phyloP scores from a whole-genome alignment of 805 yeast species.

The Saccharomycopsis sp. region DNA sequence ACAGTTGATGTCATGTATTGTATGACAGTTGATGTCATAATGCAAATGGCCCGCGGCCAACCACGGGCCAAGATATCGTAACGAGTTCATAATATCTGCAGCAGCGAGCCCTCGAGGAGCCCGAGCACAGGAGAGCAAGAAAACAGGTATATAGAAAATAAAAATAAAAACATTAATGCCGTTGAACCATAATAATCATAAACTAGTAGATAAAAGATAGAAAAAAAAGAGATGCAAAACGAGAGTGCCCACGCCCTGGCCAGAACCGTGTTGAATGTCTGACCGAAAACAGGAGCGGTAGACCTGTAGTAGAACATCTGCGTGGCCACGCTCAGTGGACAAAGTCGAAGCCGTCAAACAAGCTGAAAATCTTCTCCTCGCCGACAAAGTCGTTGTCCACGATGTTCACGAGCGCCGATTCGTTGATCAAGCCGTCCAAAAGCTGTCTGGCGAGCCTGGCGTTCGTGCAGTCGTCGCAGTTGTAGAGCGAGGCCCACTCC shows the following conservation, averaged over 20 bases:
- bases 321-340: not conserved
- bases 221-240: not conserved
- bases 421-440: slow-evolving; percentile 41
- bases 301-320: not conserved
- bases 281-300: not conserved
- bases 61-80: not conserved
- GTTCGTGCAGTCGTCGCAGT: slow-evolving; percentile 28
- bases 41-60: not conserved
- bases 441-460: slow-evolving; percentile 34
- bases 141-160: slow-evolving; percentile 1
- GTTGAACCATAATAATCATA: slow-evolving; percentile 13
- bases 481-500: slow-evolving; percentile 67
- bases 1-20: slow-evolving; percentile 19
- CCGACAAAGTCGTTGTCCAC: slow-evolving; percentile 80
- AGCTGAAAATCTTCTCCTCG: slow-evolving; percentile 48
- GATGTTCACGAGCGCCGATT: slow-evolving; percentile 73
- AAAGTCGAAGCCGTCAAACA: slow-evolving; percentile 34
- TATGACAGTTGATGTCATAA: slow-evolving; percentile 19
- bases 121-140: slow-evolving; percentile 2
- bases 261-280: not conserved
- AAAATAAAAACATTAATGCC: slow-evolving; percentile 8
- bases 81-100: too few relatives aligned
- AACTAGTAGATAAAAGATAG: not conserved
- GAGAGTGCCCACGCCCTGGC: not conserved
- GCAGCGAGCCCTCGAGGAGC: too few relatives aligned